Evolutionary conservation across 495 filamentous ascomycete genomes (phyloP).

Genomic region (Arthonia radiata): DNA sequence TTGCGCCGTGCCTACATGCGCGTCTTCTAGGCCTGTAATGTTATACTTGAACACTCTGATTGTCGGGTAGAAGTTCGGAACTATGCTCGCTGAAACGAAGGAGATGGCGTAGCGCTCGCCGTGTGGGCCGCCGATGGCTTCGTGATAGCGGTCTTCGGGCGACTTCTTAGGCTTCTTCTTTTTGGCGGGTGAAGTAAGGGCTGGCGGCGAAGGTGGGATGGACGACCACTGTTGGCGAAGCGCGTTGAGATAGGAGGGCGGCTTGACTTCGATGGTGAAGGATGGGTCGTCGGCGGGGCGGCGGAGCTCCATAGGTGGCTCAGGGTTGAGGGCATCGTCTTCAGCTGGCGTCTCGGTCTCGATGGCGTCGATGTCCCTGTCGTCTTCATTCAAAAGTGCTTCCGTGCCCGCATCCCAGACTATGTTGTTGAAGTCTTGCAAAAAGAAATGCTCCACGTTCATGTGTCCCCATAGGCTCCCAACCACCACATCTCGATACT

Average conservation of each 20-base stretch:
- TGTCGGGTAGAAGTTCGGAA: conserved; percentile 83
- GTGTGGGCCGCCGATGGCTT: conserved; percentile 48
- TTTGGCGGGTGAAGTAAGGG: conserved; percentile 7
- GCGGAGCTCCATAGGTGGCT: no score
- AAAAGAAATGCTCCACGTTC: conserved; percentile 94
- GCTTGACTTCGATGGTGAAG: conserved; percentile 31
- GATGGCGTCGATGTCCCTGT: conserved; percentile 24
- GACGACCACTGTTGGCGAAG: conserved; percentile 55
- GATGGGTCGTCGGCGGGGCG: conserved; percentile 21
- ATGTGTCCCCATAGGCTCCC: conserved; percentile 74
- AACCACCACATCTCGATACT: conserved; percentile 76
- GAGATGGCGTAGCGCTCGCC: conserved; percentile 67
- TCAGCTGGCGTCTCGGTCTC: conserved; percentile 12
- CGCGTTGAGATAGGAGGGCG: conserved; percentile 53
- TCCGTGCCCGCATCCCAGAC: no score
- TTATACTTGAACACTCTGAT: conserved; percentile 83
- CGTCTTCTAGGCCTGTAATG: conserved; percentile 45
- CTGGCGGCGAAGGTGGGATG: conserved; percentile 31
- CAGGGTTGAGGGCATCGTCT: conserved; percentile 5
- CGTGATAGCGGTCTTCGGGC: conserved; percentile 5
- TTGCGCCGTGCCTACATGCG: no score
- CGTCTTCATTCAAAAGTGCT: no score
- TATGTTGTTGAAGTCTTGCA: conserved; percentile 67
- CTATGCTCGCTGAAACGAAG: conserved; percentile 58
- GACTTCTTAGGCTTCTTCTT: conserved; percentile 15